Evolutionary conservation across 306 rosid species (phyloP), one percentile per base, ranked within the genome.

Genomic region (Potentilla sterilis): DNA sequence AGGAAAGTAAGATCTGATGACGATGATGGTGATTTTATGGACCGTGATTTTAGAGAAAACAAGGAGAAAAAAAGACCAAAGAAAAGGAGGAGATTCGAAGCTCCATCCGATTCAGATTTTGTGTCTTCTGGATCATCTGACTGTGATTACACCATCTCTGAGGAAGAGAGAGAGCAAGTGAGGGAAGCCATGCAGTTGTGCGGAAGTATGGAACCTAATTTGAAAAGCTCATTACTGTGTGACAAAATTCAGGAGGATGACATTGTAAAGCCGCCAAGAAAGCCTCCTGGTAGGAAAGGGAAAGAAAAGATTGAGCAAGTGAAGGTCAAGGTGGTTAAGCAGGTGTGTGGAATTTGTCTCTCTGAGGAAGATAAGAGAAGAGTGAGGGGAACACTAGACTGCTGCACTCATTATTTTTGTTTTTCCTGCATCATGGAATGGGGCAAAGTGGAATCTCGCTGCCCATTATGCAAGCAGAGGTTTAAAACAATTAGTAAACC

Each of bases 381-480:
- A 92, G 85, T 90, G 55, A 83, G 93, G 87, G 99, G 99, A 79
- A 86, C 90, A 12, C 86, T 96, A 38, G 85, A 89, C 69, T 92
- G 99, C 76, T 96, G 99, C 86, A 84, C 93, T 63, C 99, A 96
- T 85, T 96, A 80, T 75, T 96, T 92, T 83, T 96, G 99, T 83
- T 96, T 90, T 77, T 75, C 89, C 63, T 96, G 99, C 84, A 92
- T 96, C 76, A 86, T 91, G 93, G 99, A 96, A 88, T 96, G 99
- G 99, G 90, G 93, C 15, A 96, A 92, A 87, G 99, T 96, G 80
- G 99, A 96, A 77, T 86, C 98, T 59, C 98, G 98, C 40, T 96
- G 99, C 83, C 99, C 99, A 46, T 77, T 96, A 88, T 96, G 99
- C 86, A 96, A 96, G 90, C 96, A 92, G 90, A 90, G 99, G 87